Conservation (phyloP, 2,329 filamentous ascomycete species). For the Penicillium sp. region DNA sequence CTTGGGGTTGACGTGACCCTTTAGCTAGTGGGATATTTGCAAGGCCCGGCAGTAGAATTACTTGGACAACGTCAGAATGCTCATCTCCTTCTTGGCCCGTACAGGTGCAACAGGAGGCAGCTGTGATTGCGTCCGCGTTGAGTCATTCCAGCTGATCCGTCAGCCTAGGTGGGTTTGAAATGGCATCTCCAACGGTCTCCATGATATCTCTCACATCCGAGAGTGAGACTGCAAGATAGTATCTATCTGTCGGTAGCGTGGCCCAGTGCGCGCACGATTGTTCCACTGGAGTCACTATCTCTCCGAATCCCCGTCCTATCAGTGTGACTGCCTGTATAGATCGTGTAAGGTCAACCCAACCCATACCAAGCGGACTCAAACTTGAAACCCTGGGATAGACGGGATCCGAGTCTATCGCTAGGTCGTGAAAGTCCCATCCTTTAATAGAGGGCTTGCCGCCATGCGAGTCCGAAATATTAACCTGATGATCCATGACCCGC, state of each 20-base stretch:
- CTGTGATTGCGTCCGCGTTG: fast-evolving
- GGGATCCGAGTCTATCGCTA: constrained; percentile 27
- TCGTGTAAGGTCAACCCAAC: constrained; percentile 39
- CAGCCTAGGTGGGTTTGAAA: neutral
- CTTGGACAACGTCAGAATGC: constrained; percentile 2
- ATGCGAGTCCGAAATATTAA: constrained; percentile 6
- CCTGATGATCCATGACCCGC: constrained; percentile 34
- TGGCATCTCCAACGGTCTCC: constrained; percentile 27
- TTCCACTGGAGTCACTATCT: constrained; percentile 23
- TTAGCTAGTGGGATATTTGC: neutral
- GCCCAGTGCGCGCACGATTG: constrained; percentile 29
- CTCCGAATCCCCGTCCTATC: constrained; percentile 34
- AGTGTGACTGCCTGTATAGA: constrained; percentile 31
- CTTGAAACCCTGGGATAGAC: constrained; percentile 26
- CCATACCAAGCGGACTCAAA: constrained; percentile 24
- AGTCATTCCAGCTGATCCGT: neutral
- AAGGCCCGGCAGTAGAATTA: neutral
- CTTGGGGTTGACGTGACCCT: neutral
- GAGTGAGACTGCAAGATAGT: constrained; percentile 31
- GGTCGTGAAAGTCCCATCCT: constrained; percentile 36
- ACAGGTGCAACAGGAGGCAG: neutral
- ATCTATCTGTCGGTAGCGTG: constrained; percentile 30
- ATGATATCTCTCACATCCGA: constrained; percentile 35
- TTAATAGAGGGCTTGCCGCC: neutral
- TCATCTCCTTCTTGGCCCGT: neutral